Evolutionary conservation across 2,329 filamentous ascomycete species (phyloP), one percentile per base, ranked within the genome.

Genomic region (Colletotrichum theobromicola): DNA sequence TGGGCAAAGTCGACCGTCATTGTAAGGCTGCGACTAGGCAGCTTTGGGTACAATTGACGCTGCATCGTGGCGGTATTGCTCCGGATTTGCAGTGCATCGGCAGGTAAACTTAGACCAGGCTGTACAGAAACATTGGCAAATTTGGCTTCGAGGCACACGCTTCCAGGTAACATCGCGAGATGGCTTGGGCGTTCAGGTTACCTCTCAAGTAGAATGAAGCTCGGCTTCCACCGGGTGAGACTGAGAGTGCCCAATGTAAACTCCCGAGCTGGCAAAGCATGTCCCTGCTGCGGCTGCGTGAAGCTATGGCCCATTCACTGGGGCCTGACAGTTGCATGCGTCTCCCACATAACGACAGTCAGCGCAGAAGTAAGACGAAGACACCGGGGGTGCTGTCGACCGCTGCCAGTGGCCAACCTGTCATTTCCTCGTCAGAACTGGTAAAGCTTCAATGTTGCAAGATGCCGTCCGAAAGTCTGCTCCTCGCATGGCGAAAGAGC

Each of bases 61-160:
- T 50, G 69, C 53, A 53, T 71, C 46, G 4, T 57, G 37, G 65
- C 65, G 4, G 21, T 60, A n/a, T 42, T 34, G 30, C 70, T 70
- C 62, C 62, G 46, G 72, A 74, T 72, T 62, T 67, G 15, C 62
- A 28, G 68, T 74, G 67, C 68, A 63, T 71, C 34, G 60, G 13
- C 70, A 30, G 42, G 53, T 37, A 70, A 73, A 26, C 24, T 58
- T 60, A 35, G 57, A 57, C 30, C 12, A 50, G 42, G 30, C 53
- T 37, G 24, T 30, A 18, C 26, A n/a, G 37, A 53, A 57, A 66
- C 62, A 46, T n/a, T 53, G 37, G 30, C 46, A 5, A 30, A 15
- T 18, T 55, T 55, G 26, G 18, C 42, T 66, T 21, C 32, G 8
- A 21, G 16, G 50, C 26, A 74, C 35, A 74, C 42, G 61, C 57